Conservation (phyloP, 176 grass and related monocot genomes). For the Tillandsia leiboldiana region DNA sequence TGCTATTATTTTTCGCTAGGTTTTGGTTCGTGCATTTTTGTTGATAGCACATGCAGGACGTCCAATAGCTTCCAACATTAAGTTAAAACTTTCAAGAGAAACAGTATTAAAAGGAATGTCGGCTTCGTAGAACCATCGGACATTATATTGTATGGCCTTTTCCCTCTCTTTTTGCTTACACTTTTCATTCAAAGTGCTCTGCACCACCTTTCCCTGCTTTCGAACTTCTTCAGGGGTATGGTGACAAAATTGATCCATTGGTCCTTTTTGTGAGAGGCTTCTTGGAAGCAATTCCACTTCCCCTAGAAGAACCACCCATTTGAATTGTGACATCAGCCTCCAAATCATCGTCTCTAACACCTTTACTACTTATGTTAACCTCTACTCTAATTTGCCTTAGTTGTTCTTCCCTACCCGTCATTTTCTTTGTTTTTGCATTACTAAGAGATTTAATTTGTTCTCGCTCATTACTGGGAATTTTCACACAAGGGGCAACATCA, state of each 20-base stretch:
- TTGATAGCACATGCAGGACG: too few relatives aligned
- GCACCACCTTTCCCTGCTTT: background rate
- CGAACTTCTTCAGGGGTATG: background rate
- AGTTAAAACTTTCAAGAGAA: background rate
- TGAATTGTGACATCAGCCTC: too few relatives aligned
- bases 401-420: too few relatives aligned
- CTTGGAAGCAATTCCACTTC: background rate
- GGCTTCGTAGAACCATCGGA: constrained; percentile 2
- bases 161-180: constrained; percentile 1
- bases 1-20: too few relatives aligned
- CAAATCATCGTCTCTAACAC: too few relatives aligned
- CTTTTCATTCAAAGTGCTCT: background rate
- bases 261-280: background rate
- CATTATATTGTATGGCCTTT: background rate
- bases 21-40: too few relatives aligned
- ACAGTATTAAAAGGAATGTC: constrained; percentile 1
- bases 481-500: too few relatives aligned
- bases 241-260: constrained; percentile 4
- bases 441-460: too few relatives aligned
- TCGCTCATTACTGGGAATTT: too few relatives aligned
- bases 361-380: too few relatives aligned
- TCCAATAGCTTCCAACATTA: constrained; percentile 7
- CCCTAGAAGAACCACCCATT: background rate
- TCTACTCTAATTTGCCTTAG: too few relatives aligned
- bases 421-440: too few relatives aligned